These are phyloP conservation scores for Echinochloa phyllopogon DNA, from an alignment of 176 grass and related monocot genomes.

Conservation along the genomic window DNA sequence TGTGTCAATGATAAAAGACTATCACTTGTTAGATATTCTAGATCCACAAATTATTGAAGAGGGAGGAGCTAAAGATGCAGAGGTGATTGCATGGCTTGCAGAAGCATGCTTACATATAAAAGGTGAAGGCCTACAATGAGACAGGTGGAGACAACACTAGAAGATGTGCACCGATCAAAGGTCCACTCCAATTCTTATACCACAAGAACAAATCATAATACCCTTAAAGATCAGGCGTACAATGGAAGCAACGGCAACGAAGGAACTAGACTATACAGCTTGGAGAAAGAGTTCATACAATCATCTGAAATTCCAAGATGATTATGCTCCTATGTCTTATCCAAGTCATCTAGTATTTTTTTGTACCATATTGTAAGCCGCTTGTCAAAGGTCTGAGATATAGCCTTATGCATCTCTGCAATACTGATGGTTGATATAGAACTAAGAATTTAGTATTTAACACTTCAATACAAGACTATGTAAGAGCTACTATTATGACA, in stretches of 20 bases:
- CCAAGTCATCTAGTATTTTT: too few relatives aligned
- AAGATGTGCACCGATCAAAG: slow-evolving; percentile 32
- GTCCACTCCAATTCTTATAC: not conserved
- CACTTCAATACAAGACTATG: not conserved
- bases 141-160: slow-evolving; percentile 44
- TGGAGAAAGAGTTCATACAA: slow-evolving; percentile 45
- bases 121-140: slow-evolving; percentile 55
- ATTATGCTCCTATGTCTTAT: not conserved
- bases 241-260: not conserved
- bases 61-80: not conserved
- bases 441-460: not conserved
- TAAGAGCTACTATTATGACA: not conserved
- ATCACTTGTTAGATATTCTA: slow-evolving; percentile 37
- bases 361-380: too few relatives aligned
- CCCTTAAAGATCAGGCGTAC: not conserved
- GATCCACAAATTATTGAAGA: slow-evolving; percentile 50
- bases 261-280: slow-evolving; percentile 45
- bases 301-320: slow-evolving; percentile 49
- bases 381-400: too few relatives aligned
- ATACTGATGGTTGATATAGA: not conserved
- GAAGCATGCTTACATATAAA: slow-evolving; percentile 43
- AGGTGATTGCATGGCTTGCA: slow-evolving; percentile 17
- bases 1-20: slow-evolving; percentile 14
- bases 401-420: too few relatives aligned
- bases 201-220: not conserved